These are phyloP conservation scores for Suhomyces bribrorum DNA, from an alignment of 1,139 yeast species.

Conservation along the genomic window DNA sequence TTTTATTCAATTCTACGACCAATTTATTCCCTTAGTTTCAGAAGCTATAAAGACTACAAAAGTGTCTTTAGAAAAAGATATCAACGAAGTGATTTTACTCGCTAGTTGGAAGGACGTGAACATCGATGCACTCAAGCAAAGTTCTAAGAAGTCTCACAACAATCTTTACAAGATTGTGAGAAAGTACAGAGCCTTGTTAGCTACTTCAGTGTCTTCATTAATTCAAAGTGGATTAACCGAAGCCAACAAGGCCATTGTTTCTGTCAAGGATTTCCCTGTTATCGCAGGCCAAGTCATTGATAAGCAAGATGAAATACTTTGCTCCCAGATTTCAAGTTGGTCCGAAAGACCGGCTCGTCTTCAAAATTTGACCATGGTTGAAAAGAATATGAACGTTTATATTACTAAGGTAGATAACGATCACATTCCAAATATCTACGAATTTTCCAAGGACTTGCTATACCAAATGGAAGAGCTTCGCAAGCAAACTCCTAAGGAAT, in stretches of 20 bases:
- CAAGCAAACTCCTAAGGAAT: constrained; percentile 72
- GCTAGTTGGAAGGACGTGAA: constrained; percentile 99
- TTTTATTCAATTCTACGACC: constrained; percentile 64
- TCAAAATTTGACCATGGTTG: constrained; percentile 51
- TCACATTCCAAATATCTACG: constrained; percentile 43
- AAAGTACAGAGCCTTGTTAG: constrained; percentile 70
- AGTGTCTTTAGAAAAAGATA: constrained; percentile 69
- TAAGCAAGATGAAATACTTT: constrained; percentile 17
- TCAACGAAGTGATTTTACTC: constrained; percentile 77
- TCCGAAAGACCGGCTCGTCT: constrained; percentile 55
- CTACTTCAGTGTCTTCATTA: constrained; percentile 52
- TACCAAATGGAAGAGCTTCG: constrained; percentile 63
- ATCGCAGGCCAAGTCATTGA: constrained; percentile 20
- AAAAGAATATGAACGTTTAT: constrained; percentile 56
- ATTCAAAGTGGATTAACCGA: constrained; percentile 61
- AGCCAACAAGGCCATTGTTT: constrained; percentile 16
- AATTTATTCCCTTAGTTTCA: constrained; percentile 53
- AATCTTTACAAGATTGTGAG: constrained; percentile 80
- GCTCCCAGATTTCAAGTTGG: constrained; percentile 47
- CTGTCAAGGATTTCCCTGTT: constrained; percentile 15
- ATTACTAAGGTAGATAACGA: constrained; percentile 36
- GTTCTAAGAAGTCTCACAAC: constrained; percentile 86
- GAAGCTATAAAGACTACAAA: constrained; percentile 48
- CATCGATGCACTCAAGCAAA: constrained; percentile 87
- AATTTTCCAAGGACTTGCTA: constrained; percentile 54